A percentile compares a stretch with the other conserved stretches of the same genome.
Evolutionary conservation across 352 stramenopile species (phyloP).

Genomic region (Phytopythium oedochilum): DNA sequence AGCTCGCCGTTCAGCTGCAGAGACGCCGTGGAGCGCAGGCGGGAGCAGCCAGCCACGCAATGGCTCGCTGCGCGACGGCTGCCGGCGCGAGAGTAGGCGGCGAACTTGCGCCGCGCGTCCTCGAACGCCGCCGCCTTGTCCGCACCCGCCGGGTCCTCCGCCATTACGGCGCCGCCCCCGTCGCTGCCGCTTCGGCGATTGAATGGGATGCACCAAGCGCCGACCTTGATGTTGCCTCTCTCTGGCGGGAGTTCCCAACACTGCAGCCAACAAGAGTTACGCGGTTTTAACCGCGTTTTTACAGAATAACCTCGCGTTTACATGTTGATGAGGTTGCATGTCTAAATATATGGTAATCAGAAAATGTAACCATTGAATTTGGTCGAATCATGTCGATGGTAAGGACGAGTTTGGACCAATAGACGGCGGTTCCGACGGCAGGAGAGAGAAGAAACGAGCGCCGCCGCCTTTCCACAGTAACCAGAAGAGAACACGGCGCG

Average conservation of each 20-base stretch:
- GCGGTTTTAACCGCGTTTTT: no score
- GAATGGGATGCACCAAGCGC: no score
- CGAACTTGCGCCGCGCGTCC: slow-evolving; percentile 34
- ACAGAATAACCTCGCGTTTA: no score
- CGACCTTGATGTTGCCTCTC: no score
- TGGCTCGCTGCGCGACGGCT: not conserved
- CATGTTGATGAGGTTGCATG: no score
- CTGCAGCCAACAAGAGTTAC: no score
- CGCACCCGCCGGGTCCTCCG: not conserved
- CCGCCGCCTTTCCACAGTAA: not conserved
- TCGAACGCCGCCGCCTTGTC: slow-evolving; percentile 7
- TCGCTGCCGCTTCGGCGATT: no score
- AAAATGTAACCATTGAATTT: not conserved
- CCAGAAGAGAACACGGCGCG: not conserved
- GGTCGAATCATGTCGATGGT: not conserved
- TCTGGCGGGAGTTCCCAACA: no score
- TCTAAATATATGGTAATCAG: not conserved
- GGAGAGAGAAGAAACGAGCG: not conserved
- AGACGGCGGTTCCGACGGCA: no score
- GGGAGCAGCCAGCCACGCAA: slow-evolving; percentile 14
- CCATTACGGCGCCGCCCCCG: not conserved
- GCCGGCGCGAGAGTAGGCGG: slow-evolving; percentile 37
- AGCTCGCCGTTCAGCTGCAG: slow-evolving; percentile 60
- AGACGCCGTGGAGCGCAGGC: slow-evolving; percentile 45
- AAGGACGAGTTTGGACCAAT: not conserved